phyloP scores from a whole-genome alignment of 768 basidiomycete genomes.

The Russula lepida region DNA sequence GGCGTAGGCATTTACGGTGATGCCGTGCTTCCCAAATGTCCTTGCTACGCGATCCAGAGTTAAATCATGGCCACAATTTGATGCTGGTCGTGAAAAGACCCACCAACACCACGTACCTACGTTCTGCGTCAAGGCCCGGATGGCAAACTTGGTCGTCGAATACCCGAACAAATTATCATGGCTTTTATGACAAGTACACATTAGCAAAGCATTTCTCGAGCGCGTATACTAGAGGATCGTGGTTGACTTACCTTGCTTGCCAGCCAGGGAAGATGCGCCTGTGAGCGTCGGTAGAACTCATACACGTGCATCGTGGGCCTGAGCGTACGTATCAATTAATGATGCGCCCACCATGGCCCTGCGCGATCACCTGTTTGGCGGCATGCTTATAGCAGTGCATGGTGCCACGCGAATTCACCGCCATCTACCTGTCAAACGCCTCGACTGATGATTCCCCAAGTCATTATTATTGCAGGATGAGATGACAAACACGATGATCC shows the following conservation, averaged over 20 bases:
- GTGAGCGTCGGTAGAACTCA: background rate
- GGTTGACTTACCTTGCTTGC: conserved; percentile 8
- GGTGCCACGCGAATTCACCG: conserved; percentile 10
- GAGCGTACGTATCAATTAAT: conserved; percentile 16
- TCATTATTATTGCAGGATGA: background rate
- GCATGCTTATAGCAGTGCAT: conserved; percentile 25
- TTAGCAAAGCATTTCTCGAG: background rate
- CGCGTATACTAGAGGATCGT: background rate
- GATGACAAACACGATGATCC: background rate
- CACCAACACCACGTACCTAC: conserved; percentile 9
- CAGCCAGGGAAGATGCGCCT: conserved; percentile 15
- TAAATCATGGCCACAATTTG: background rate
- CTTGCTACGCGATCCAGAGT: conserved; percentile 5
- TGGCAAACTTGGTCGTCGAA: conserved; percentile 22
- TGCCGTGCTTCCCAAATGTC: conserved; percentile 16
- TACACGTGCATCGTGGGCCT: background rate
- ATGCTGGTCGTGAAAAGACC: background rate
- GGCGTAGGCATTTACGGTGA: conserved; percentile 24
- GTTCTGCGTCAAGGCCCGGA: conserved; percentile 22
- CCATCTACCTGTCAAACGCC: conserved; percentile 7
- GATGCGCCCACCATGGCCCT: conserved; percentile 17
- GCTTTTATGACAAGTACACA: background rate
- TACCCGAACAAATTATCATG: background rate
- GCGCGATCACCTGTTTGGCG: conserved; percentile 20
- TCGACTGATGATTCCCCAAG: background rate